Conservation (phyloP, 495 filamentous ascomycete genomes). For the Talaromyces borbonicus region DNA sequence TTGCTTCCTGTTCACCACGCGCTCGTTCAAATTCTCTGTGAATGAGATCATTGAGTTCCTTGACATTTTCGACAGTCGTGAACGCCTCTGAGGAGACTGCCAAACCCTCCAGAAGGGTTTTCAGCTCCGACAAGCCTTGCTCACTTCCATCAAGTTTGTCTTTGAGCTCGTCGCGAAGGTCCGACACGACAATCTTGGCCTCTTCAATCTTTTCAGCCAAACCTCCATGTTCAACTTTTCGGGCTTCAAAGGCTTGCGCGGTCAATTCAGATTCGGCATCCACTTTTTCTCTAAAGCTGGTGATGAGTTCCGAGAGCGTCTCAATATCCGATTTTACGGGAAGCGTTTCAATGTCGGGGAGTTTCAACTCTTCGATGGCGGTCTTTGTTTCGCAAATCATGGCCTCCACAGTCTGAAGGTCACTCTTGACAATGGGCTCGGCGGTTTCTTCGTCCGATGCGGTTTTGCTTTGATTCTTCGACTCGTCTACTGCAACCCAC, state of each 20-base stretch:
- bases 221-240: slow-evolving; percentile 53
- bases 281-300: slow-evolving; percentile 59
- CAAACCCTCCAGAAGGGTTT: slow-evolving; percentile 51
- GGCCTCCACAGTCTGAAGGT: slow-evolving; percentile 67
- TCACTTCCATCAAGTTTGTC: slow-evolving; percentile 48
- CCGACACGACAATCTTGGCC: slow-evolving; percentile 44
- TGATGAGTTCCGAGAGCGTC: slow-evolving; percentile 56
- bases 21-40: slow-evolving; percentile 74
- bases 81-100: slow-evolving; percentile 50
- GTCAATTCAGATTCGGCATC: slow-evolving; percentile 60
- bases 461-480: slow-evolving; percentile 47
- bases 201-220: slow-evolving; percentile 50
- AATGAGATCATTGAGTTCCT: slow-evolving; percentile 69
- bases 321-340: slow-evolving; percentile 51
- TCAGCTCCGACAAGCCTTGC: slow-evolving; percentile 44
- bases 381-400: slow-evolving; percentile 73
- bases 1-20: slow-evolving; percentile 54
- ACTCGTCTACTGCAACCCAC: slow-evolving; percentile 60
- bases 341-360: slow-evolving; percentile 54
- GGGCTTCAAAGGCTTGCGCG: slow-evolving; percentile 71
- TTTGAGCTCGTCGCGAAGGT: slow-evolving; percentile 58
- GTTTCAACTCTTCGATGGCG: slow-evolving; percentile 58
- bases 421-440: slow-evolving; percentile 64
- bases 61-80: slow-evolving; percentile 53
- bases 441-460: slow-evolving; percentile 42